phyloP scores from a whole-genome alignment of 73 alveolate species.

The Tetrahymena thermophila region DNA sequence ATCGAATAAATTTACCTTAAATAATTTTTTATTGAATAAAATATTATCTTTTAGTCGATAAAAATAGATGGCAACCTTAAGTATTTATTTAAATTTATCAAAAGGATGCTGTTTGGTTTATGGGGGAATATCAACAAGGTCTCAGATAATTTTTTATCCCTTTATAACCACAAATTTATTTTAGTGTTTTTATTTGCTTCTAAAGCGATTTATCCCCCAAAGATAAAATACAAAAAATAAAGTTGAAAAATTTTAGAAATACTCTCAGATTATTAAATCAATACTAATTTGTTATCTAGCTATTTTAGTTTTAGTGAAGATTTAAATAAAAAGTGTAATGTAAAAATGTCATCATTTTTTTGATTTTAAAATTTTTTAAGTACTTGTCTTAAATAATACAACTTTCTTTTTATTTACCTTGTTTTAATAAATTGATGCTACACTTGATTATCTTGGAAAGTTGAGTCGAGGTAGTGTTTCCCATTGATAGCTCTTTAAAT shows the following conservation, averaged over 20 bases:
- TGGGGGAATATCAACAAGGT: background rate
- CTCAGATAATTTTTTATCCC: background rate
- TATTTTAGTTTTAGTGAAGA: too few species aligned
- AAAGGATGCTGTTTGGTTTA: background rate
- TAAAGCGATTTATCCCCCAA: background rate
- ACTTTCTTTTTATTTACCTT: background rate
- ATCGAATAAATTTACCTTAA: too few species aligned
- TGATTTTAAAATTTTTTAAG: background rate
- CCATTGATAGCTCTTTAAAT: background rate
- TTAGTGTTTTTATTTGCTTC: too few species aligned
- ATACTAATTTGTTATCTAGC: background rate
- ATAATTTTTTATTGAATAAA: too few species aligned
- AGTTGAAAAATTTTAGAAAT: background rate
- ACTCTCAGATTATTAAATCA: background rate
- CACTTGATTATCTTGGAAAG: background rate
- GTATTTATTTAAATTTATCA: too few species aligned
- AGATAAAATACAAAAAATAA: background rate
- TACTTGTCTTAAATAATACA: background rate
- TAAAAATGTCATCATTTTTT: background rate
- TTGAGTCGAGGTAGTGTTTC: background rate
- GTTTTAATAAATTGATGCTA: background rate
- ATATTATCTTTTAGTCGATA: too few species aligned
- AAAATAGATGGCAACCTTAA: too few species aligned
- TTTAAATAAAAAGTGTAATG: background rate
- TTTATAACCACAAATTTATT: background rate